These are phyloP conservation scores for Dactylonectria macrodidyma DNA, from an alignment of 2,329 filamentous ascomycete genomes.

Conservation along the genomic window DNA sequence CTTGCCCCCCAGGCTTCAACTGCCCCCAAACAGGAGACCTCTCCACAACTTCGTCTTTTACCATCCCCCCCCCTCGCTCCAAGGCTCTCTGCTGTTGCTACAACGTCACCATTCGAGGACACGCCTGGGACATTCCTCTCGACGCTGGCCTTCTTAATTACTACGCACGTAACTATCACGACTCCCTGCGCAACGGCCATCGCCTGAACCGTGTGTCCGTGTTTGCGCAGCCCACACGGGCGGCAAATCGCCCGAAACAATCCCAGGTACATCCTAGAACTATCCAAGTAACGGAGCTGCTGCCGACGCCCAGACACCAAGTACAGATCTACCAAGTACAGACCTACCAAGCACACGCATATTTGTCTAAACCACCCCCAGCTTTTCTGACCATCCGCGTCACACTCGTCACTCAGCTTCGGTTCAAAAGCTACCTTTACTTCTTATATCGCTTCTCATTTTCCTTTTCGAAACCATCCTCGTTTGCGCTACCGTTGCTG, in stretches of 20 bases:
- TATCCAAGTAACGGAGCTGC: conserved; percentile 25
- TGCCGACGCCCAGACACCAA: not conserved
- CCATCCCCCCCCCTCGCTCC: not conserved
- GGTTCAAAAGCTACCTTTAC: conserved; percentile 22
- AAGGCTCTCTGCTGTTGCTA: not conserved
- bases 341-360: conserved; percentile 19
- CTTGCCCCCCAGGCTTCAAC: not conserved
- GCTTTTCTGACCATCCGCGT: conserved; percentile 16
- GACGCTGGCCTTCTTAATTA: not conserved
- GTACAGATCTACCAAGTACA: not conserved
- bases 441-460: conserved; percentile 18
- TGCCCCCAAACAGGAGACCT: not conserved
- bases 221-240: conserved; percentile 18
- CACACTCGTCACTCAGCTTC: conserved; percentile 15
- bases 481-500: conserved; percentile 22
- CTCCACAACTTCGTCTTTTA: not conserved
- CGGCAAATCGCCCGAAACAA: conserved; percentile 26
- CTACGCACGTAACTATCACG: not conserved
- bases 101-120: too few species aligned
- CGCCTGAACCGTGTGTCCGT: conserved; percentile 17
- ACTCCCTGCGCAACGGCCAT: not conserved
- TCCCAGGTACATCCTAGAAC: conserved; percentile 23
- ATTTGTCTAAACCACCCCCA: conserved; percentile 21
- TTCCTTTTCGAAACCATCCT: conserved; percentile 22
- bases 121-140: too few species aligned